These are phyloP conservation scores for Ceratobasidium sp. DNA, from an alignment of 1,284 basidiomycete genomes.

Conservation along the genomic window DNA sequence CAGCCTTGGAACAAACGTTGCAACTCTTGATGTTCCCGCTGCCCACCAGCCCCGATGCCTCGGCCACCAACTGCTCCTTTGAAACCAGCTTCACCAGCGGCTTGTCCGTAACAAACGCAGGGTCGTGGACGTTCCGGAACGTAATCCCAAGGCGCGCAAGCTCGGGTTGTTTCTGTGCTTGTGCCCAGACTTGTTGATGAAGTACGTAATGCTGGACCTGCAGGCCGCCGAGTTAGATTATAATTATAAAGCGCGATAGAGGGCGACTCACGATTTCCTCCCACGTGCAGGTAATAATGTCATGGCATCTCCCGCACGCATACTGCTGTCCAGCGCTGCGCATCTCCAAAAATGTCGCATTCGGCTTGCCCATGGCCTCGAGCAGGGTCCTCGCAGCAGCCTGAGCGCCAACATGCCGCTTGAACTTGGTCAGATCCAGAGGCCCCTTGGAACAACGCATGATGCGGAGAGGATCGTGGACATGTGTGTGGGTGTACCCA, in stretches of 20 bases:
- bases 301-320: constrained; percentile 29
- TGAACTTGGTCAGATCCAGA: background rate
- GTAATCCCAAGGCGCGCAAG: background rate
- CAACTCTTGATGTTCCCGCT: background rate
- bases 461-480: background rate
- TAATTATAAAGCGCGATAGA: background rate
- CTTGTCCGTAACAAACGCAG: background rate
- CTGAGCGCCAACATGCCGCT: constrained; percentile 2
- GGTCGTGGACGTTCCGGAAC: constrained; percentile 23
- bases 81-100: constrained; percentile 9
- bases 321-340: background rate
- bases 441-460: background rate
- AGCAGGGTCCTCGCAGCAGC: constrained; percentile 3
- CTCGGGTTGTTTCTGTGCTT: background rate
- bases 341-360: constrained; percentile 35
- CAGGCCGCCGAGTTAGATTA: background rate
- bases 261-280: constrained; percentile 24
- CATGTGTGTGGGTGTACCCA: background rate
- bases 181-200: background rate
- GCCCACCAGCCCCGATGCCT: background rate
- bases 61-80: background rate
- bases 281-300: background rate
- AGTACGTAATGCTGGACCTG: constrained; percentile 21
- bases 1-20: constrained; percentile 2
- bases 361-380: constrained; percentile 15